phyloP scores from a whole-genome alignment of 129 eudicot species.

The Helianthus tuberosus region DNA sequence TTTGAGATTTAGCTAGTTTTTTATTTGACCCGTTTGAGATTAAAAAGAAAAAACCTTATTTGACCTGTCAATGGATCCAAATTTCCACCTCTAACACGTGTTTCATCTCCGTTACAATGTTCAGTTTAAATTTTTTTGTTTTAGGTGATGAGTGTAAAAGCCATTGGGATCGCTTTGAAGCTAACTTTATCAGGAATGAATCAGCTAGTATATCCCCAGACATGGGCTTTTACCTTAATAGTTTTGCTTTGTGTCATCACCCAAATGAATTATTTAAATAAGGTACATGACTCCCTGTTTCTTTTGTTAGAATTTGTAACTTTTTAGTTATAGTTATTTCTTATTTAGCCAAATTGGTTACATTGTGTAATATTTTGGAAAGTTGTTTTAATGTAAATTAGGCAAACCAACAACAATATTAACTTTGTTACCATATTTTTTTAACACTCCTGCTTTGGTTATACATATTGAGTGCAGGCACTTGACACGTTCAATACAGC shows the following conservation, averaged over 20 bases:
- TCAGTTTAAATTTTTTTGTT: conserved; percentile 9
- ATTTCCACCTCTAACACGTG: background rate
- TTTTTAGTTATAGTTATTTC: background rate
- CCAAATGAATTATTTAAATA: conserved; percentile 92
- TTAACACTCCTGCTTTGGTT: background rate
- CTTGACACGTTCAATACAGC: conserved; percentile 95
- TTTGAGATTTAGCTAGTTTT: too few species aligned
- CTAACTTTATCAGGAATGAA: conserved; percentile 86
- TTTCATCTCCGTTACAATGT: conserved; percentile 1
- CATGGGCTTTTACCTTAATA: conserved; percentile 78
- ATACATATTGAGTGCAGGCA: conserved; percentile 62
- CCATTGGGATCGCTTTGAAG: conserved; percentile 91
- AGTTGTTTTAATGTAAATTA: too few species aligned
- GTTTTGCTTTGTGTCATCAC: conserved; percentile 31
- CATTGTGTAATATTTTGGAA: too few species aligned
- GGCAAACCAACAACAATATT: too few species aligned
- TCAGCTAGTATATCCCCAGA: conserved; percentile 87
- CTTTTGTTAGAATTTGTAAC: conserved; percentile 21
- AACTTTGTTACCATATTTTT: too few species aligned
- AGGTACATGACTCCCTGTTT: conserved; percentile 40
- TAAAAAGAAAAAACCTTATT: too few species aligned
- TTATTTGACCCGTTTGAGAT: too few species aligned
- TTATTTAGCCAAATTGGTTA: too few species aligned
- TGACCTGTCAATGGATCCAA: background rate
- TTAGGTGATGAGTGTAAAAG: conserved; percentile 98